Conservation (phyloP, 306 rosid genomes). For the Sesbania bispinosa region DNA sequence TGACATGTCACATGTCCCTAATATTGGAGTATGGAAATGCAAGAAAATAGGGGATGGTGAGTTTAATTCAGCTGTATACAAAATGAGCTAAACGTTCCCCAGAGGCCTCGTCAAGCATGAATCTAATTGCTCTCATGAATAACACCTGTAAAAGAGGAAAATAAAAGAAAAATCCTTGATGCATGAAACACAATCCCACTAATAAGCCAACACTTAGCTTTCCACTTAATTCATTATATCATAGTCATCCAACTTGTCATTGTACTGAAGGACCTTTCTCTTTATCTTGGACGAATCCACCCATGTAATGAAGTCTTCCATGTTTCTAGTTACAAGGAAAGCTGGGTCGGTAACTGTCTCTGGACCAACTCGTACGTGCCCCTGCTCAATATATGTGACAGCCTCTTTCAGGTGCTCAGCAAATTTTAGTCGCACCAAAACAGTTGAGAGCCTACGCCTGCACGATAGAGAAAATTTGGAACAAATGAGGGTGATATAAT, state of each 20-base stretch:
- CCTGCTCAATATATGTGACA: constrained; percentile 85
- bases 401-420: constrained; percentile 84
- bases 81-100: too few relatives aligned
- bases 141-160: too few relatives aligned
- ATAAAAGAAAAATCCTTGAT: too few relatives aligned
- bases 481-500: background rate
- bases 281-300: constrained; percentile 88
- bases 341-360: constrained; percentile 88
- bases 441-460: constrained; percentile 82
- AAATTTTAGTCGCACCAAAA: constrained; percentile 69
- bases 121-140: too few relatives aligned
- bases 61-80: too few relatives aligned
- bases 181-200: too few relatives aligned
- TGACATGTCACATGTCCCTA: too few relatives aligned
- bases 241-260: constrained; percentile 84
- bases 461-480: constrained; percentile 10
- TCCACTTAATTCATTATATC: constrained; percentile 74
- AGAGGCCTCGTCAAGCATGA: too few relatives aligned
- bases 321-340: constrained; percentile 77
- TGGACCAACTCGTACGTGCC: constrained; percentile 84
- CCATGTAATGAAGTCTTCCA: constrained; percentile 93
- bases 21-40: too few relatives aligned
- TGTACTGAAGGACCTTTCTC: constrained; percentile 75
- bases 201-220: background rate
- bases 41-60: too few relatives aligned